Percentiles rank a stretch among this genome's conserved stretches.
Evolutionary conservation across 2,329 filamentous ascomycete species (phyloP).

Genomic region (Helminthosporium solani): DNA sequence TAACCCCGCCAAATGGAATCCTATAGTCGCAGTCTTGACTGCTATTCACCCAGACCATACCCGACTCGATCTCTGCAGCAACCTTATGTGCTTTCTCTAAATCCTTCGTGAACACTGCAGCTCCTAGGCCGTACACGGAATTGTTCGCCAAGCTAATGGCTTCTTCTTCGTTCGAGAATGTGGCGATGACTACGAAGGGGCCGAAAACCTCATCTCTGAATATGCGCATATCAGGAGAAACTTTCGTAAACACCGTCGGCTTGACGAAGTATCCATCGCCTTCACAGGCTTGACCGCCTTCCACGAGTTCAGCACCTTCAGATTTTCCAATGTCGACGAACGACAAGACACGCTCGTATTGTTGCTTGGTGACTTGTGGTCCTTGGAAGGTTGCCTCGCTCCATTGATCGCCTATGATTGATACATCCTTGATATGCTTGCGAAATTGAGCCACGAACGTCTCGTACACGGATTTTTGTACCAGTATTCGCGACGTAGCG

Average conservation of each 20-base stretch:
- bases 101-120: conserved; percentile 55
- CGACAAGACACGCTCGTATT: conserved; percentile 47
- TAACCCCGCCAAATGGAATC: conserved; percentile 60
- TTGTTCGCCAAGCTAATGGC: conserved; percentile 48
- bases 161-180: conserved; percentile 57
- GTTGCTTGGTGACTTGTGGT: conserved; percentile 48
- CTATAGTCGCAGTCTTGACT: conserved; percentile 43
- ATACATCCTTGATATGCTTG: conserved; percentile 57
- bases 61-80: conserved; percentile 49
- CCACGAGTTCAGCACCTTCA: conserved; percentile 52
- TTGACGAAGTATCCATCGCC: conserved; percentile 56
- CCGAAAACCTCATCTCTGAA: conserved; percentile 60
- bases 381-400: conserved; percentile 46
- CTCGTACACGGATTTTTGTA: conserved; percentile 58
- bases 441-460: conserved; percentile 61
- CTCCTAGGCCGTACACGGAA: conserved; percentile 50
- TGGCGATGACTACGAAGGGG: conserved; percentile 62
- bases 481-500: conserved; percentile 55
- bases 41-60: conserved; percentile 54
- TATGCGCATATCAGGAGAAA: conserved; percentile 54
- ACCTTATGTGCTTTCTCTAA: conserved; percentile 47
- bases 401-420: conserved; percentile 58
- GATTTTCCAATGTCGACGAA: conserved; percentile 48
- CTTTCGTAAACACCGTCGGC: conserved; percentile 59
- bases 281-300: conserved; percentile 46